These are phyloP conservation scores for Polygonum aviculare DNA, from an alignment of 148 eudicot species.

Conservation along the genomic window DNA sequence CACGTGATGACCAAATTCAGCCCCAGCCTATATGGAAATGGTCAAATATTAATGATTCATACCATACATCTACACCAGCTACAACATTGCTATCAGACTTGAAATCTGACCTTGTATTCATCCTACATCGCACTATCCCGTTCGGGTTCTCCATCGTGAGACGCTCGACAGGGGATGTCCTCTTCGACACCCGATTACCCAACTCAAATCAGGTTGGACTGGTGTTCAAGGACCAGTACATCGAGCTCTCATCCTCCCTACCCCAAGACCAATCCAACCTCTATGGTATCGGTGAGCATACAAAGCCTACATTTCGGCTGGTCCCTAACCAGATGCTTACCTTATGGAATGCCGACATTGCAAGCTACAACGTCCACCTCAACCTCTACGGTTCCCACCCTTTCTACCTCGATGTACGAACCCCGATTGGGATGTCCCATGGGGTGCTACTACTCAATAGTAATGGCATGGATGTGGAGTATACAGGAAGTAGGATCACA, in stretches of 20 bases:
- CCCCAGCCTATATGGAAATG: background rate
- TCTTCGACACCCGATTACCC: slow-evolving; percentile 42
- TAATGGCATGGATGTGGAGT: slow-evolving; percentile 81
- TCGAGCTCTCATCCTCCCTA: slow-evolving; percentile 55
- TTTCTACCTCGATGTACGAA: slow-evolving; percentile 63
- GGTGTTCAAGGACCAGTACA: slow-evolving; percentile 59
- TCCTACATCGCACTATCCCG: slow-evolving; percentile 53
- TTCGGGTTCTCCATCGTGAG: slow-evolving; percentile 60
- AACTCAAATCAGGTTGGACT: slow-evolving; percentile 10
- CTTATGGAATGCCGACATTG: slow-evolving; percentile 60
- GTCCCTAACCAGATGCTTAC: slow-evolving; percentile 59
- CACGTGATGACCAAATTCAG: background rate
- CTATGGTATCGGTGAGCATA: slow-evolving; percentile 80
- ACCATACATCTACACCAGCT: background rate
- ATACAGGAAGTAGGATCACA: slow-evolving; percentile 55
- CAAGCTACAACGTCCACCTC: slow-evolving; percentile 29
- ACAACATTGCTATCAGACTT: background rate
- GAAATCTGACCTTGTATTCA: slow-evolving; percentile 49
- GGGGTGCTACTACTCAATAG: slow-evolving; percentile 69
- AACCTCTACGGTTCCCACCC: slow-evolving; percentile 82
- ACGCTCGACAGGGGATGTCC: slow-evolving; percentile 39
- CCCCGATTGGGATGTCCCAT: slow-evolving; percentile 41
- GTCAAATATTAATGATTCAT: background rate
- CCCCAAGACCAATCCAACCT: slow-evolving; percentile 41
- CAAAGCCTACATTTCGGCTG: slow-evolving; percentile 43